These are phyloP conservation scores for Pseudogymnoascus verrucosus DNA, from an alignment of 2,329 filamentous ascomycete species.

Conservation along the genomic window DNA sequence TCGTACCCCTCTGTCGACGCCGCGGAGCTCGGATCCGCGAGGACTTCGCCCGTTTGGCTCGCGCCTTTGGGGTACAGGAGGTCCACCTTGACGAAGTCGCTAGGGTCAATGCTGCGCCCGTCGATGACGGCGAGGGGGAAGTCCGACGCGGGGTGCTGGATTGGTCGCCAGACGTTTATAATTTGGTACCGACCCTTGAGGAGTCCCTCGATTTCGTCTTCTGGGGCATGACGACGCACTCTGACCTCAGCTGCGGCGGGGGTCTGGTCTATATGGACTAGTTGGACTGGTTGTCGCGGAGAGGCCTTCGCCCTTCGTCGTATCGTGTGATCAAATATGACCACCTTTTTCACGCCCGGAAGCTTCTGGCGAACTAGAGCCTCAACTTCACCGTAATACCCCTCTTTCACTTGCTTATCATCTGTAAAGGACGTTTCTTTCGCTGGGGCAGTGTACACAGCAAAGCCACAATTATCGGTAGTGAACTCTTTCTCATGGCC, in stretches of 20 bases:
- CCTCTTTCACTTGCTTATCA: slow-evolving; percentile 56
- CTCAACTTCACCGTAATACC: slow-evolving; percentile 80
- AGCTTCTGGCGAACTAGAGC: slow-evolving; percentile 56
- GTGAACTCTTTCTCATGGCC: slow-evolving; percentile 55
- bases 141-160: slow-evolving; percentile 48
- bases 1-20: slow-evolving; percentile 53
- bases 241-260: slow-evolving; percentile 55
- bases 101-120: slow-evolving; percentile 44
- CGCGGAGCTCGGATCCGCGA: slow-evolving; percentile 40
- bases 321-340: slow-evolving; percentile 82
- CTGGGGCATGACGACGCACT: slow-evolving; percentile 54
- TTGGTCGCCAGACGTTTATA: slow-evolving; percentile 66
- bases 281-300: slow-evolving; percentile 56
- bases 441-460: slow-evolving; percentile 49
- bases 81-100: slow-evolving; percentile 63
- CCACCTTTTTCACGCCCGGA: slow-evolving; percentile 54
- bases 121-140: slow-evolving; percentile 51
- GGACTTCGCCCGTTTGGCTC: slow-evolving; percentile 68
- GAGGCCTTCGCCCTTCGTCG: slow-evolving; percentile 52
- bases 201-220: slow-evolving; percentile 55
- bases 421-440: slow-evolving; percentile 53
- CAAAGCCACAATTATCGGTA: slow-evolving; percentile 68
- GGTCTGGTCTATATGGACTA: slow-evolving; percentile 78
- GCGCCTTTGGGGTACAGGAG: slow-evolving; percentile 63
- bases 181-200: slow-evolving; percentile 65